Evolutionary conservation across 140 eudicot genomes (phyloP), one percentile per base, ranked within the genome.

Genomic region (Oenanthe javanica): DNA sequence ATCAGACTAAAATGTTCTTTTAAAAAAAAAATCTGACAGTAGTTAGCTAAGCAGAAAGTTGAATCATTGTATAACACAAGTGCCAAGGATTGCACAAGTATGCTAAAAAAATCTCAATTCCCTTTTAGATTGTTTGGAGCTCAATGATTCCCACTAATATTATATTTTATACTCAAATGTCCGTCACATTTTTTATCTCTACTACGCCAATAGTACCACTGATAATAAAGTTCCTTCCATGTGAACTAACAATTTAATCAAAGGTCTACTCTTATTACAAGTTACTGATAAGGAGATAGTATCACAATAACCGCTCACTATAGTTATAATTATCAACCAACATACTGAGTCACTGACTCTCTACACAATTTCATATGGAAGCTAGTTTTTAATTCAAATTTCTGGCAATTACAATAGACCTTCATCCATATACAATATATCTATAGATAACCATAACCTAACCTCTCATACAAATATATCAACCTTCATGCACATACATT

Each of bases 401-500:
- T 19, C 61, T 15, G 7, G 15, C 16, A 51, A 51, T 51, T 51
- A 51, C 55, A 50, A 50, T 50, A 50, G 16, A 50, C 18, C 18
- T 50, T 2, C 55, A 16, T 50, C 55, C 55, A 50, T 50, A 2
- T 50, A 50, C 16, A 4, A 51, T 14, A 51, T 2, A 13, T 51
- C 4, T 13, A 51, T 51, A 14, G 97, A 79, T 89, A 87, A 25
- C 70, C 78, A 45, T 92, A 90, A 2, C 21, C 61, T 16, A 16
- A 52, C 7, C 18, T 51, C 57, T 51, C 57, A 51, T 51, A 51
- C 19, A 18, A 14, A 51, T 2, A 13, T 14, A 51, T 14, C 19
- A 51, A 51, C 4, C 57, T 51, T 13, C 57, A 51, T 51, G 15
- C 14, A 50, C 21, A 51, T 14, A 51, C 3, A 1, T 51, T 2